Evolutionary conservation across 164 flowering plant genomes (phyloP), one percentile per base, ranked within the genome.

Genomic region (Umbellularia californica): DNA sequence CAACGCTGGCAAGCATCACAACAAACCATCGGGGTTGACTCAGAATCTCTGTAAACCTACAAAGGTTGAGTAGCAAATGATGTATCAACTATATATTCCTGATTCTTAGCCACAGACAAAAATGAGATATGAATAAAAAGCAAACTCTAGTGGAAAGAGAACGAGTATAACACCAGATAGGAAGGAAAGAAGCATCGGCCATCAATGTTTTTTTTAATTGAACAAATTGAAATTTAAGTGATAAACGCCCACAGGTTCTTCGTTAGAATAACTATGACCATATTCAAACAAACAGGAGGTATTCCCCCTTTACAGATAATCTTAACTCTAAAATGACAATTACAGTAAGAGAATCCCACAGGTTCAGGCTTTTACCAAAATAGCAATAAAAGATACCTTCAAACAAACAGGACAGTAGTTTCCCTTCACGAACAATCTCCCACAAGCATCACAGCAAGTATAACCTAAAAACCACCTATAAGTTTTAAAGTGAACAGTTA

Each of bases 1-100:
- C 99, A 96, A 23, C 93, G 94, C 83, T 91, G 88, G 84, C 99
- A 96, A 80, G 78, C 82, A 86, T 96, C 99, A 84, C 99, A 96
- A 86, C 99, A 96, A 66, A 96, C 98, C 99, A 96, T 96, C 28
- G 99, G 99, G 58, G 96, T 96, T 71, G 98, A 83, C 80, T 96
- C 99, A 58, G 99, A 91, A 82, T 96, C 99, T 84, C 99, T 89
- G 75, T 94, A 96, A 25, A 96, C 99, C 99, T 96, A 80, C 70
- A 85, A 55, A 55, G 60, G 60, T 55, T 55, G 60, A 55, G n/a
- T 55, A 13, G n/a, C n/a, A 55, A 55, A 55, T 15, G n/a, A 13
- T 15, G 12, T 55, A 55, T 55, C 60, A 30, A 30, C 35, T 30
- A 30, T 30, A 30, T 30, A 30, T 55, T 55, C 5, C 13, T 7